Evolutionary conservation across 805 yeast species (phyloP).

Genomic region (Ogataea minuta): DNA sequence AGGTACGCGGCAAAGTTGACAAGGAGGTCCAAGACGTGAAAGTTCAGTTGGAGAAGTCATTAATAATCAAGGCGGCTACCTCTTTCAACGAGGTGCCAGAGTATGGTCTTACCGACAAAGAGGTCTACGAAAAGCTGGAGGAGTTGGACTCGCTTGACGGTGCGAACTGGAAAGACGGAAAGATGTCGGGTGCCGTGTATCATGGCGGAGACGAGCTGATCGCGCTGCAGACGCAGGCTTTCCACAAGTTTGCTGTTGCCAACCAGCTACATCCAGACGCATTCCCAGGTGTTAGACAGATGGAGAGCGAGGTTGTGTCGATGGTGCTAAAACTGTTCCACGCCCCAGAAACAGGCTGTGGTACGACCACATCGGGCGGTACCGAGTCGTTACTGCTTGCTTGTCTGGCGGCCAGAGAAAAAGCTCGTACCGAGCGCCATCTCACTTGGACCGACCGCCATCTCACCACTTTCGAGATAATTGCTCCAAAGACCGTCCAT

Average conservation of each 20-base stretch:
- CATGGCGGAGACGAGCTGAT: constrained; percentile 88
- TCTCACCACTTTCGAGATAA: constrained; percentile 73
- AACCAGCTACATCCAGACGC: constrained; percentile 97
- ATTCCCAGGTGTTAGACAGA: constrained; percentile 92
- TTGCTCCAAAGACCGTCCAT: constrained; percentile 87
- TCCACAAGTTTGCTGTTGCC: constrained; percentile 74
- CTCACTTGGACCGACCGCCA: constrained; percentile 56
- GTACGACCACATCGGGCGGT: constrained; percentile 91
- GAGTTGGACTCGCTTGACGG: constrained; percentile 53
- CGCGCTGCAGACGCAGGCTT: constrained; percentile 73
- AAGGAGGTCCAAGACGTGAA: constrained; percentile 52
- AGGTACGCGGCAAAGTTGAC: constrained; percentile 54
- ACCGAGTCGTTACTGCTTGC: constrained; percentile 89
- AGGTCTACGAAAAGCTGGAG: constrained; percentile 52
- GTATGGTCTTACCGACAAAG: constrained; percentile 49
- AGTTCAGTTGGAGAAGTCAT: constrained; percentile 48
- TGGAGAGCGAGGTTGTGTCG: constrained; percentile 92
- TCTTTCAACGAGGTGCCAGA: constrained; percentile 53
- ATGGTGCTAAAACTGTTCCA: constrained; percentile 82
- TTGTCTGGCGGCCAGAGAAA: constrained; percentile 83
- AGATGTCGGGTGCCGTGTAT: constrained; percentile 92
- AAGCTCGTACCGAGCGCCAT: constrained; percentile 56
- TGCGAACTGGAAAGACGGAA: constrained; percentile 75
- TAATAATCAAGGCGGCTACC: constrained; percentile 55
- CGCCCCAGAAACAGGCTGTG: constrained; percentile 72